Base-by-base conservation (phyloP, 805 yeast genomes). In the Wickerhamiella cacticola region DNA sequence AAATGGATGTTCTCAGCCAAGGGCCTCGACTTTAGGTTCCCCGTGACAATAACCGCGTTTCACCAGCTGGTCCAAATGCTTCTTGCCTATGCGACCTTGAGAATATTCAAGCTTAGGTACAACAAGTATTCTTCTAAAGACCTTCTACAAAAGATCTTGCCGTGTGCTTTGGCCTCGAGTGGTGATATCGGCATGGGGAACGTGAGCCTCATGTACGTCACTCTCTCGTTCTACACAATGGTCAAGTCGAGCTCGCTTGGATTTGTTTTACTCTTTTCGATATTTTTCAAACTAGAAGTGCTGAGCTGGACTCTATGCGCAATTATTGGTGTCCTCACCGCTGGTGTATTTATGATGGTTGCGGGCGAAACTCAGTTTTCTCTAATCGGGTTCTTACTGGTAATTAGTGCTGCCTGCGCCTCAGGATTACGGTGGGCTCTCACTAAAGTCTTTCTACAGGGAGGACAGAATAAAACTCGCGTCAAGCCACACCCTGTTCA, bases 171-270 rank as follows among this genome's bases (percentile, higher is more conserved):
- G 12, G 92, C 96, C 0, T 76, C 88, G 1, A 86, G 94, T 1
- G 89, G 94, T 15, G 99, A 92, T 64, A 87, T 92, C 54, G 97
- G 98, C 1, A 71, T 87, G 53, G 89, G 95, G 25, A 92, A 92
- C 63, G 77, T 81, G 28, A 81, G 95, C 23, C 76, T 88, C 57
- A 71, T 80, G 53, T 79, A 76, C 59, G 82, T 92, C 41, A 76
- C 95, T 1, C 69, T 92, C 53, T 78, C 88, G 15, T 74, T 88
- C 41, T 92, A 88, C 63, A 89, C 97, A 7, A 87, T 89, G 86
- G 78, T 92, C 50, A 92, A 92, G 61, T 82, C 96, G 0, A 79
- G 92, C 5, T 76, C 89, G 13, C 73, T 92, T 45, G 80, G 88
- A 25, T 92, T 92, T 70, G 98, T 92, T 28, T 67, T 92, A 22